A percentile compares a stretch with the other conserved stretches of the same genome.
Evolutionary conservation across 345 rosid species (phyloP).

Genomic region (Acer negundo): DNA sequence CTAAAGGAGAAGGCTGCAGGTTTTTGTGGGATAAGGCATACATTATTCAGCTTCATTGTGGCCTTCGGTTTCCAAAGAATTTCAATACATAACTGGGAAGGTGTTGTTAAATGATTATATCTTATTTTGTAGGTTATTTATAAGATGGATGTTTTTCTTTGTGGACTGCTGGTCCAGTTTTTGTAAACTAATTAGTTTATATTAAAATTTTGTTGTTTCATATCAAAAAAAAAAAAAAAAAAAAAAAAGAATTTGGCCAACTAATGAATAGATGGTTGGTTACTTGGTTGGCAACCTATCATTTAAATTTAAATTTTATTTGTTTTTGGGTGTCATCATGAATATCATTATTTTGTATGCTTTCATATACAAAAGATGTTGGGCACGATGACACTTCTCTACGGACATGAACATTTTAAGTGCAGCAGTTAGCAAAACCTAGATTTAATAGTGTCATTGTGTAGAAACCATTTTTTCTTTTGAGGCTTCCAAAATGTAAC

Average conservation of each 20-base stretch:
- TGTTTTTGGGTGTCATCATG: too few species aligned
- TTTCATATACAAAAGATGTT: background rate
- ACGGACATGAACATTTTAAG: background rate
- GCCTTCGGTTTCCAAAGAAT: too few species aligned
- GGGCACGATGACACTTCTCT: background rate
- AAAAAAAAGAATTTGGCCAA: too few species aligned
- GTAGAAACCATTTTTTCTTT: background rate
- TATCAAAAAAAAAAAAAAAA: too few species aligned
- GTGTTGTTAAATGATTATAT: background rate
- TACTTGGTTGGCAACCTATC: background rate
- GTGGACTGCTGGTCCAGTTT: background rate
- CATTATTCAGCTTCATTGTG: background rate
- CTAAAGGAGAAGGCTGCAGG: background rate
- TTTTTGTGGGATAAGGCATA: background rate
- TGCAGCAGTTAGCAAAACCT: background rate
- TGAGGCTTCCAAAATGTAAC: background rate
- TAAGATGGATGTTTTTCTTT: background rate
- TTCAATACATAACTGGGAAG: background rate
- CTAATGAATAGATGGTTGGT: background rate
- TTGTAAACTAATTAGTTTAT: background rate
- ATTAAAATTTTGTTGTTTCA: background rate
- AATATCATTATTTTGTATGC: background rate
- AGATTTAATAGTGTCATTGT: background rate
- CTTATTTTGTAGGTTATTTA: background rate
- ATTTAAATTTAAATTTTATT: background rate